A percentile compares a stretch with the other conserved stretches of the same genome.
Conservation (phyloP, 768 basidiomycete species). For the Kwoniella dendrophila region DNA sequence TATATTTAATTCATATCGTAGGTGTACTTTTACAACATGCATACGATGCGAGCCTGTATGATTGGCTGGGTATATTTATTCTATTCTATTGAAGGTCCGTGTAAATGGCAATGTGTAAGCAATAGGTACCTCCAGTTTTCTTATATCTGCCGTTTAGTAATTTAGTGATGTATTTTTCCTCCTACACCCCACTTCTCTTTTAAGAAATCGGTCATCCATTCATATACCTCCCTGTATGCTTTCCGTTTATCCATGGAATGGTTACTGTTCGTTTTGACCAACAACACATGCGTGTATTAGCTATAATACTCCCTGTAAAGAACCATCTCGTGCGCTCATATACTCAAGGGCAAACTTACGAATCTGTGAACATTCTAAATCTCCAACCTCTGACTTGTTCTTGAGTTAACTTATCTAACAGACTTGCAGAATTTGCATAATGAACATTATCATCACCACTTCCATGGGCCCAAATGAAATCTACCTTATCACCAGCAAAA, state of each 20-base stretch:
- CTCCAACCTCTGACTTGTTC: slow-evolving; percentile 68
- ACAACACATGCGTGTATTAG: too few relatives aligned
- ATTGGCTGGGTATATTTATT: too few relatives aligned
- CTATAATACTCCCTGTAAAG: too few relatives aligned
- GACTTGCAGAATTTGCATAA: slow-evolving; percentile 82
- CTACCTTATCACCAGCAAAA: slow-evolving; percentile 67
- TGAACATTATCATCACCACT: slow-evolving; percentile 96
- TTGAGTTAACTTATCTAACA: slow-evolving; percentile 89
- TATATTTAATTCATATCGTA: too few relatives aligned
- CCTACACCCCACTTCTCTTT: slow-evolving; percentile 82
- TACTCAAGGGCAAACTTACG: too few relatives aligned
- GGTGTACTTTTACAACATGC: slow-evolving; percentile 15
- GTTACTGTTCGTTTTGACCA: too few relatives aligned
- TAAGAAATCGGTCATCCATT: slow-evolving; percentile 82
- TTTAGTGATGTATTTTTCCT: slow-evolving; percentile 32
- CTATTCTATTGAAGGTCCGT: too few relatives aligned
- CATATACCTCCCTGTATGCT: slow-evolving; percentile 80
- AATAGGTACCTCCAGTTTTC: too few relatives aligned
- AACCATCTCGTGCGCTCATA: too few relatives aligned
- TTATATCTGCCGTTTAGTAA: too few relatives aligned
- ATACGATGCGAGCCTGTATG: slow-evolving; percentile 6
- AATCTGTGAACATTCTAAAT: slow-evolving; percentile 97
- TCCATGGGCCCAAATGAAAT: slow-evolving; percentile 86
- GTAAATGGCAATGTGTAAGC: not conserved
- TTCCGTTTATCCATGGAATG: slow-evolving; percentile 74